These are phyloP conservation scores for Rhizopus delemar DNA, from an alignment of 371 early-diverging fungal genomes.

Conservation along the genomic window DNA sequence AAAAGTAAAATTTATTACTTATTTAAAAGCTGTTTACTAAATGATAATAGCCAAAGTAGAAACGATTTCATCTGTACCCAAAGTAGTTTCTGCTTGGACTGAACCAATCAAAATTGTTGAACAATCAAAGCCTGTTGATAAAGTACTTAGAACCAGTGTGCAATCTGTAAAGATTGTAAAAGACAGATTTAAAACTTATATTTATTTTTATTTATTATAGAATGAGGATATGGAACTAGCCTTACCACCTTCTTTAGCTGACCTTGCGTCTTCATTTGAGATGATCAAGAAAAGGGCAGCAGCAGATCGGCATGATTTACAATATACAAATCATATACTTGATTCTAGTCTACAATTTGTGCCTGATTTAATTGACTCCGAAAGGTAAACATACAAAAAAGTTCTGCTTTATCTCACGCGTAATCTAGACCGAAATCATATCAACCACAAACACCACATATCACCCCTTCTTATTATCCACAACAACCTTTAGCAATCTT, in stretches of 20 bases:
- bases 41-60: neutral
- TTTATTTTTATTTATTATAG: neutral
- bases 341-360: slow-evolving; percentile 76
- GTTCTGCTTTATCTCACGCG: too few species aligned
- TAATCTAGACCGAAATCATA: slow-evolving; percentile 65
- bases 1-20: too few species aligned
- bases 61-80: neutral
- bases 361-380: slow-evolving; percentile 77
- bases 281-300: slow-evolving; percentile 64
- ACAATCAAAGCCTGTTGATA: slow-evolving; percentile 23
- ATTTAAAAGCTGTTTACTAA: too few species aligned
- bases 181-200: neutral
- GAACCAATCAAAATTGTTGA: slow-evolving; percentile 31
- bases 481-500: slow-evolving; percentile 79
- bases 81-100: slow-evolving; percentile 21
- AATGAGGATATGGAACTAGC: neutral
- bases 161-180: slow-evolving; percentile 48
- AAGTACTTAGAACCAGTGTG: slow-evolving; percentile 21
- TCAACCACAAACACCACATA: slow-evolving; percentile 74
- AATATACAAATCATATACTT: slow-evolving; percentile 69
- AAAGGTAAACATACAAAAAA: slow-evolving; percentile 33
- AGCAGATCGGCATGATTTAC: slow-evolving; percentile 13
- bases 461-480: slow-evolving; percentile 89
- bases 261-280: slow-evolving; percentile 79
- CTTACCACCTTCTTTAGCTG: slow-evolving; percentile 76